Evolutionary conservation across 1,284 basidiomycete genomes (phyloP), one percentile per base, ranked within the genome.

Genomic region (Rhizopogon parksii): DNA sequence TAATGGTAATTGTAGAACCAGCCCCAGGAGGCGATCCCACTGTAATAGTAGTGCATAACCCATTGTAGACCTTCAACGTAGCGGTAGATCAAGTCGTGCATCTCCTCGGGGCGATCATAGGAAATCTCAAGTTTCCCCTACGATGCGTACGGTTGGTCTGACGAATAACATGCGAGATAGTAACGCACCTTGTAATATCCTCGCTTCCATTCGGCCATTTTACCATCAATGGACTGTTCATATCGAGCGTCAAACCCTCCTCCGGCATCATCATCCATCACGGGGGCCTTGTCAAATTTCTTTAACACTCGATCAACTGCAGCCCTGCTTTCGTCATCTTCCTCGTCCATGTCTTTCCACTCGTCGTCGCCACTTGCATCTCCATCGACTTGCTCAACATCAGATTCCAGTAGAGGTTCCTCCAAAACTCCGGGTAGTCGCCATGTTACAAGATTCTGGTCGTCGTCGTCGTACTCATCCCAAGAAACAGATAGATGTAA

Each of bases 1-100:
- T 96, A 99, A 68, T 99, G 95, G 67, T 97, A 98, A 66, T 95
- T 77, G 72, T 98, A 99, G 75, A 97, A 99, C 96, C 96, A 99
- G 24, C 91, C 83, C 95, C 95, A 99, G 4, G 92, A 95, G 2
- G 91, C 90, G 12, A 97, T 94, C 34, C 95, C 95, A 57, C 89
- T 85, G 71, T 98, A 98, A 69, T 99, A 99, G 70, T 99, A 99
- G 67, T 94, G 89, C 83, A 99, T 88, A 30, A 99, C 93, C 96
- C 95, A 99, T 66, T 99, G 96, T 55, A 99, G 71, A 0, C 95
- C 96, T 67, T 99, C 93, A 36, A 93, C 80, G 68, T 97, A 99
- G 55, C 84, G 80, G 62, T 78, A 92, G 8, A 82, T 74, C 49
- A 97, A 72, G 45, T 78, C 76, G 47, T 75, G 72, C 74, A 93